Evolutionary conservation across 345 rosid genomes (phyloP), one percentile per base, ranked within the genome.

Genomic region (Acer campestre): DNA sequence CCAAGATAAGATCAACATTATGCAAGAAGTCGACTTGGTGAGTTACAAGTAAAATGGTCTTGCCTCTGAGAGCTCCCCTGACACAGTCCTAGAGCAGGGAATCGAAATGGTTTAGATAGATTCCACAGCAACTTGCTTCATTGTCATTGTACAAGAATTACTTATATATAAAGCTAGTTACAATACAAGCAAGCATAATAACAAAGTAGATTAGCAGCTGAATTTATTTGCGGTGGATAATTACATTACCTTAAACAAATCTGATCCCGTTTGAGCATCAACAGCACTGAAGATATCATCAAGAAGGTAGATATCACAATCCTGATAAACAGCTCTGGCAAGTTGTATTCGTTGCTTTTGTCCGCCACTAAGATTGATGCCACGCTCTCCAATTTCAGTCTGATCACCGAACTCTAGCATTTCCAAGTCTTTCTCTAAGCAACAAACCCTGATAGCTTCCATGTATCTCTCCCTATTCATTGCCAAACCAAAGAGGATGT

Each of bases 1-100:
- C 98, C 91, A 86, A 70, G 72, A 95, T 95, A 80, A 83, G 92
- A 71, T 95, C 94, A 27, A 93, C 90, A 72, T 92, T 93, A 77
- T 90, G 92, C 87, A 95, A 85, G 90, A 95, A 95, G 84, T 95
- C 99, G n/a, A 95, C 97, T 90, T 95, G 98, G 78, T 95, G 99
- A 4, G 97, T 95, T 59, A 42, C 46, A 42, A 42, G 46, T 42
- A 42, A 42, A 42, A 42, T 42, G 46, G 46, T 42, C 46, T 42
- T 95, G 77, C 86, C 90, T 80, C 87, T 93, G 42, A 95, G 81
- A 79, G 86, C 94, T 79, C 99, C 94, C 79, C 98, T 90, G 8
- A 93, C 91, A 76, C 99, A 95, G 81, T 95, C 86, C 98, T 95
- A 84, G 77, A 78, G 42, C 72, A 70, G 29, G 22, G 73, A 18